phyloP scores from a whole-genome alignment of 768 basidiomycete species.

The Phallus indusiatus region DNA sequence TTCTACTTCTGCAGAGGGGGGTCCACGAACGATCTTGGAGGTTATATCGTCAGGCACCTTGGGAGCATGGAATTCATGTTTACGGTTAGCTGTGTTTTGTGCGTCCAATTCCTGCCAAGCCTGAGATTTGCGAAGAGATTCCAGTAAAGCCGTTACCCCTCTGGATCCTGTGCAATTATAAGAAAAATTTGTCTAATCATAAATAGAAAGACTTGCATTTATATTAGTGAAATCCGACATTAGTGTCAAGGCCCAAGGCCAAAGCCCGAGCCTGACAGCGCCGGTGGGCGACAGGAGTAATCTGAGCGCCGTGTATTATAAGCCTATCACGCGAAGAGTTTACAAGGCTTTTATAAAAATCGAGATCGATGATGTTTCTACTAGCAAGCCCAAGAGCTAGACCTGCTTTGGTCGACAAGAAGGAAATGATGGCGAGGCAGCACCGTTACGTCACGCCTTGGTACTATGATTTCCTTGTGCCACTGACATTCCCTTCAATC shows the following conservation, averaged over 20 bases:
- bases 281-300: too few species aligned
- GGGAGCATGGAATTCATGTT: neutral
- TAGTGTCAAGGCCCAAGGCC: neutral
- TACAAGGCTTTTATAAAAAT: too few species aligned
- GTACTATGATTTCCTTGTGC: too few species aligned
- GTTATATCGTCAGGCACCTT: neutral
- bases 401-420: too few species aligned
- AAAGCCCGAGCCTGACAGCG: neutral
- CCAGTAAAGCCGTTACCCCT: constrained; percentile 62
- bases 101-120: constrained; percentile 50
- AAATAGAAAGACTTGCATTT: constrained; percentile 31
- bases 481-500: too few species aligned
- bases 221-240: constrained; percentile 45
- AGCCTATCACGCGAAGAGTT: too few species aligned
- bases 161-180: constrained; percentile 41
- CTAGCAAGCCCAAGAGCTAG: too few species aligned
- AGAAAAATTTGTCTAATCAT: neutral
- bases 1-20: constrained; percentile 18
- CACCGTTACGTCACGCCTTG: neutral
- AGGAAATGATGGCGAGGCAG: too few species aligned
- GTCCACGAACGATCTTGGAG: neutral
- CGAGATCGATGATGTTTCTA: too few species aligned
- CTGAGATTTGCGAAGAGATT: constrained; percentile 55
- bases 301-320: too few species aligned
- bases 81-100: neutral